A percentile compares a stretch with the other conserved stretches of the same genome.
Conservation (phyloP, 768 basidiomycete species). For the Kwoniella bestiolae region DNA sequence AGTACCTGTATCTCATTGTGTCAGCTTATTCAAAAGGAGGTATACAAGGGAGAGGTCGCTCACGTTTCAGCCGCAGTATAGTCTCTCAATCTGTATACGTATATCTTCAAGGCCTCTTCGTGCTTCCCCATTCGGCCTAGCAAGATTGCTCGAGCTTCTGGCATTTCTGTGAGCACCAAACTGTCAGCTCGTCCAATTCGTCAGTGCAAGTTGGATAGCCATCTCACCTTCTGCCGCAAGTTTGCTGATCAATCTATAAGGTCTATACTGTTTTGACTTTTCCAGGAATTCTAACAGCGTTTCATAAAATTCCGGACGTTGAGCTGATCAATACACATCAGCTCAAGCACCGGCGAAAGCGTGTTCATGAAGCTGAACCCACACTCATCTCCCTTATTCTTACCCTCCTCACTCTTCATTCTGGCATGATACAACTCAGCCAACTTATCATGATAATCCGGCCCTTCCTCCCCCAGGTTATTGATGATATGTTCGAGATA, state of each 20-base stretch:
- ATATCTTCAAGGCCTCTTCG: conserved; percentile 91
- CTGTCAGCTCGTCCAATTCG: not conserved
- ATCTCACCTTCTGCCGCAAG: conserved; percentile 77
- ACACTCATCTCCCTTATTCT: conserved; percentile 64
- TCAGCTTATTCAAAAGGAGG: too few relatives aligned
- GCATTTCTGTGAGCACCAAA: too few relatives aligned
- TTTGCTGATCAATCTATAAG: conserved; percentile 79
- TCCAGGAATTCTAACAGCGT: conserved; percentile 79
- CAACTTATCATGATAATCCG: conserved; percentile 82
- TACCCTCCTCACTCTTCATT: conserved; percentile 59
- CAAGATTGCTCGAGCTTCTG: conserved; percentile 87
- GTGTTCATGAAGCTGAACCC: conserved; percentile 48
- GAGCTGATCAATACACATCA: conserved; percentile 57
- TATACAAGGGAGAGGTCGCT: too few relatives aligned
- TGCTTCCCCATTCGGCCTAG: conserved; percentile 87
- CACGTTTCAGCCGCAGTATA: conserved; percentile 88
- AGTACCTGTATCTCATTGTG: too few relatives aligned
- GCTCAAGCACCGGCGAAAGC: not conserved
- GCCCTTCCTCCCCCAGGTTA: conserved; percentile 69
- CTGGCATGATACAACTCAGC: conserved; percentile 82
- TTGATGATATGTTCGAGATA: conserved; percentile 86
- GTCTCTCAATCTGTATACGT: conserved; percentile 83
- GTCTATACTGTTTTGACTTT: conserved; percentile 68
- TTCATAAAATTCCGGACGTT: conserved; percentile 67
- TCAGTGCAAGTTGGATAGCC: not conserved